Conservation (phyloP, 805 yeast genomes). For the Ogataea parapolymorpha region DNA sequence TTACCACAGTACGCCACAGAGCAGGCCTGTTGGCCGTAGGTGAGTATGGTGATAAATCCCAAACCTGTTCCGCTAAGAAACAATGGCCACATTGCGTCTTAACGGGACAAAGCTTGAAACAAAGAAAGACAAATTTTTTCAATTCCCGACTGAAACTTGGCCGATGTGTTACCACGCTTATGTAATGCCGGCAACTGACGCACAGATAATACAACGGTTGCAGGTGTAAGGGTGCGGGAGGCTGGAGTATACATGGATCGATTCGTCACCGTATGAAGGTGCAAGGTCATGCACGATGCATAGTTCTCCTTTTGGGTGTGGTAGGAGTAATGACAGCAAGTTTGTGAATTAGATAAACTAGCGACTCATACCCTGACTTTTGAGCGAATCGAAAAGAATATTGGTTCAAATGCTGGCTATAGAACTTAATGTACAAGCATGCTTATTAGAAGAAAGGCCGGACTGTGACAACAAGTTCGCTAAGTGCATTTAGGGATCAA, state of each 20-base stretch:
- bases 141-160: background rate
- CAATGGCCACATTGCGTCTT: slow-evolving; percentile 1
- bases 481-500: background rate
- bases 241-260: background rate
- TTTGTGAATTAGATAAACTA: no score
- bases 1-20: slow-evolving; percentile 43
- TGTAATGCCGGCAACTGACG: background rate
- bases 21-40: background rate
- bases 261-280: no score
- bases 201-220: background rate
- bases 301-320: no score
- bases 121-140: background rate
- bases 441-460: background rate
- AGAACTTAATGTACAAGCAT: background rate
- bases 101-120: background rate
- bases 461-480: background rate
- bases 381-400: background rate
- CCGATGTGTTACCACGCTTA: background rate
- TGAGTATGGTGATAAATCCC: slow-evolving; percentile 18
- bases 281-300: no score
- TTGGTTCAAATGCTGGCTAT: background rate
- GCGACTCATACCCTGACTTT: no score
- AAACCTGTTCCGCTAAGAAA: background rate
- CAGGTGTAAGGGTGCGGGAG: background rate
- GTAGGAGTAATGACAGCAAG: no score